phyloP scores from a whole-genome alignment of 768 basidiomycete species.

The Paxillus ammoniavirescens region DNA sequence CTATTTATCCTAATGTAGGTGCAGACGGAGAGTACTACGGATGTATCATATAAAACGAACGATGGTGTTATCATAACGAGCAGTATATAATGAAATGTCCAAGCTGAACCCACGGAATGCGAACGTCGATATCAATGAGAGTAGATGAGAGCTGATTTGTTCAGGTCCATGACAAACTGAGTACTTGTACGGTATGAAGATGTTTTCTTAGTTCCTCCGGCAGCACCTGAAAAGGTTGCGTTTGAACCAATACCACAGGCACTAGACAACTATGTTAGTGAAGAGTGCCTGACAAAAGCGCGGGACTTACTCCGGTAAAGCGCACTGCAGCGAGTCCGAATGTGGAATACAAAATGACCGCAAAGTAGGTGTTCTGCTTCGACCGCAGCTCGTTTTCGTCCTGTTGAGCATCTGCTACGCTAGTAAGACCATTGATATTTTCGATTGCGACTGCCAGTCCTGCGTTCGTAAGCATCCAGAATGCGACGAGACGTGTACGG shows the following conservation, averaged over 20 bases:
- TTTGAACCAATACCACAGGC: slow-evolving; percentile 79
- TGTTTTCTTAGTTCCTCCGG: slow-evolving; percentile 56
- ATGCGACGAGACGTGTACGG: slow-evolving; percentile 81
- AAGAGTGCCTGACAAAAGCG: not conserved
- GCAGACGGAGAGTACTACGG: slow-evolving; percentile 22
- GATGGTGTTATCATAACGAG: slow-evolving; percentile 14
- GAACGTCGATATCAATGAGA: slow-evolving; percentile 24
- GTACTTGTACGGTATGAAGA: slow-evolving; percentile 8
- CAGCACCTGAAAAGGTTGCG: slow-evolving; percentile 82
- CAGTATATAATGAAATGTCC: slow-evolving; percentile 28
- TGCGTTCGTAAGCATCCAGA: slow-evolving; percentile 80
- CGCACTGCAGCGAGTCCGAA: slow-evolving; percentile 70
- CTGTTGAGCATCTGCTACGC: slow-evolving; percentile 31
- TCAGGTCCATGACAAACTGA: slow-evolving; percentile 22
- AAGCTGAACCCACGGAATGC: slow-evolving; percentile 7
- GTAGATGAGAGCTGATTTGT: slow-evolving; percentile 30
- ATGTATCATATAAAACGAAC: slow-evolving; percentile 7
- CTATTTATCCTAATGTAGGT: slow-evolving; percentile 22
- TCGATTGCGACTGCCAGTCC: slow-evolving; percentile 71
- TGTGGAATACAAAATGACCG: slow-evolving; percentile 77
- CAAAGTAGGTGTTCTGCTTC: slow-evolving; percentile 68
- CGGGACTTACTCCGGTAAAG: slow-evolving; percentile 66
- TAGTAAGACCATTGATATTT: slow-evolving; percentile 65
- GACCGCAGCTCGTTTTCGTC: slow-evolving; percentile 42
- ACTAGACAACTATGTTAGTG: slow-evolving; percentile 40